Conservation (phyloP, 129 eudicot genomes). For the Solidago caesia region DNA sequence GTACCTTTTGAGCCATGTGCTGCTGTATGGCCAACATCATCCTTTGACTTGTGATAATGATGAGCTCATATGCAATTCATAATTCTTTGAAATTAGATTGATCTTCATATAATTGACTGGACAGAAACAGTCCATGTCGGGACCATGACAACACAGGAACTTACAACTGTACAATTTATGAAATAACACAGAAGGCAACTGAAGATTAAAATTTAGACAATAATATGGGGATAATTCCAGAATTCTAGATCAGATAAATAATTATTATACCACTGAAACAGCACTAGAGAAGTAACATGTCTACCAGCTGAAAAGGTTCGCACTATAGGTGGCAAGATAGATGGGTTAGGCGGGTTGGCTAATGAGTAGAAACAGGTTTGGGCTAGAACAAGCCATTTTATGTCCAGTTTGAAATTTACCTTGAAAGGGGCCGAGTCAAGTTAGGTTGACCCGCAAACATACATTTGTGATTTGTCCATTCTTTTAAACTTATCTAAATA, state of each 20-base stretch:
- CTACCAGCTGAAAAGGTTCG: not conserved
- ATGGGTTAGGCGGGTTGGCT: too few relatives aligned
- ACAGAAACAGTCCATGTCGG: constrained; percentile 31
- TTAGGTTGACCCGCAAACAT: too few relatives aligned
- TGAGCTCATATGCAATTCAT: constrained; percentile 40
- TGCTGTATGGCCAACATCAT: constrained; percentile 33
- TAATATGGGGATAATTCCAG: constrained; percentile 2
- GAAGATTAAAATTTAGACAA: constrained; percentile 20
- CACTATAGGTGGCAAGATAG: not conserved
- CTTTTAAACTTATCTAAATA: too few relatives aligned
- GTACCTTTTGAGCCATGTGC: constrained; percentile 38
- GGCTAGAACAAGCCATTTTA: too few relatives aligned
- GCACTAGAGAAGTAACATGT: not conserved
- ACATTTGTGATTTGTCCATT: too few relatives aligned
- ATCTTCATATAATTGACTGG: constrained; percentile 32
- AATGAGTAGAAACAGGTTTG: too few relatives aligned
- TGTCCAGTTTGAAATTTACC: too few relatives aligned
- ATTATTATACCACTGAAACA: not conserved
- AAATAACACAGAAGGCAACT: constrained; percentile 22
- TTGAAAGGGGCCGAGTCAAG: too few relatives aligned
- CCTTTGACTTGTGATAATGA: constrained; percentile 33
- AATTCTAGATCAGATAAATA: constrained; percentile 3
- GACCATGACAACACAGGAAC: constrained; percentile 23
- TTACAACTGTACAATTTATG: constrained; percentile 23
- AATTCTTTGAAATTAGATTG: constrained; percentile 10